Evolutionary conservation across 805 yeast genomes (phyloP).

Genomic region (Starmerella apis): DNA sequence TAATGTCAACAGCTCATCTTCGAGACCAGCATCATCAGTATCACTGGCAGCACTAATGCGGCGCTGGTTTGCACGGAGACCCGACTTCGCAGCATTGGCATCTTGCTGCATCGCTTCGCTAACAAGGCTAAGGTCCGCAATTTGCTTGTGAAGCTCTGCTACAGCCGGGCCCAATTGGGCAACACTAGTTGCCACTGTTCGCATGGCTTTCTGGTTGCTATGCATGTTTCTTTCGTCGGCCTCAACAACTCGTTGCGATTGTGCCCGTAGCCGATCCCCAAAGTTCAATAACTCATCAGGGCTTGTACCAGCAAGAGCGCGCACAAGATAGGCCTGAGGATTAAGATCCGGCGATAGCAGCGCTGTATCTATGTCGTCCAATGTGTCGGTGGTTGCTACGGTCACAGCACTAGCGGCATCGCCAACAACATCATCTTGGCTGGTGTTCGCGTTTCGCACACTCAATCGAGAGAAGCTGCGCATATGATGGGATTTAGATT

Average conservation of each 20-base stretch:
- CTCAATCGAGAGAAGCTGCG: constrained; percentile 20
- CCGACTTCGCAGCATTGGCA: constrained; percentile 37
- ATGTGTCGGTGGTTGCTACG: constrained; percentile 28
- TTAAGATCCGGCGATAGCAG: constrained; percentile 50
- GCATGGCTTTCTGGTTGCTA: constrained; percentile 29
- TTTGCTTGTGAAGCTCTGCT: constrained; percentile 47
- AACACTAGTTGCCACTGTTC: constrained; percentile 40
- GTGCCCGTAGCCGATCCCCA: constrained; percentile 20
- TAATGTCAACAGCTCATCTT: constrained; percentile 2
- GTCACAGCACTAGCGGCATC: constrained; percentile 27
- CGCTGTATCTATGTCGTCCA: constrained; percentile 33
- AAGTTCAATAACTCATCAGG: constrained; percentile 19
- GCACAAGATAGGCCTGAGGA: constrained; percentile 15
- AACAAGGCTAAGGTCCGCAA: constrained; percentile 51
- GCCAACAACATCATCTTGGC: neutral
- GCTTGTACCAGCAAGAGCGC: constrained; percentile 19
- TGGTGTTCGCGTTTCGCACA: constrained; percentile 7
- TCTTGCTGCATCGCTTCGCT: constrained; percentile 49
- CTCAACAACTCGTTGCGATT: constrained; percentile 17
- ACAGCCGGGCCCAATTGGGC: constrained; percentile 55
- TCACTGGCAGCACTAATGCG: constrained; percentile 4
- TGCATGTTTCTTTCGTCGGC: constrained; percentile 27
- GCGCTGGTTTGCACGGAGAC: constrained; percentile 5
- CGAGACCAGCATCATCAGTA: constrained; percentile 7
- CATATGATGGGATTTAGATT: constrained; percentile 11